Percentiles rank a stretch among this genome's conserved stretches.
Evolutionary conservation across 768 basidiomycete species (phyloP).

Genomic region (Lactarius pseudohatsudake): DNA sequence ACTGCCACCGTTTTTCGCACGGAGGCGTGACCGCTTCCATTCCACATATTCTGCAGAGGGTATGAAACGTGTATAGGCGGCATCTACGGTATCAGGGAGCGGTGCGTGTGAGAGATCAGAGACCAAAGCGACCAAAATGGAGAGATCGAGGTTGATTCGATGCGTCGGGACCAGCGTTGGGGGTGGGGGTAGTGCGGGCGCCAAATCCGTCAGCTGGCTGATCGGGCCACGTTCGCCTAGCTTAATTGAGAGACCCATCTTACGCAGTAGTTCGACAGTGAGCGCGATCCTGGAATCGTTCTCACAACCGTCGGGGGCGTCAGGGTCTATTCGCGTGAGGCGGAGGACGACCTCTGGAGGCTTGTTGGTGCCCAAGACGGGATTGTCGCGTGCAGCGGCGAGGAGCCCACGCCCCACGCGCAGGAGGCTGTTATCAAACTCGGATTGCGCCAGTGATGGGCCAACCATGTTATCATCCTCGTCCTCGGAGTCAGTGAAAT

Average conservation of each 20-base stretch:
- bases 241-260: slow-evolving; percentile 65
- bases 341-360: slow-evolving; percentile 57
- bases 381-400: slow-evolving; percentile 60
- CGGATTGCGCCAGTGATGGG: slow-evolving; percentile 47
- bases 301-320: slow-evolving; percentile 34
- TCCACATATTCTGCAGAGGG: slow-evolving; percentile 56
- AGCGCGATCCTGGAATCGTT: slow-evolving; percentile 57
- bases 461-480: slow-evolving; percentile 30
- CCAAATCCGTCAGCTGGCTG: slow-evolving; percentile 23
- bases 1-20: slow-evolving; percentile 22
- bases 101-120: slow-evolving; percentile 78
- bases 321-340: slow-evolving; percentile 66
- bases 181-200: slow-evolving; percentile 15
- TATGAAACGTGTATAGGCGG: slow-evolving; percentile 63
- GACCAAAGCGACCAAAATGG: slow-evolving; percentile 78
- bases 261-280: slow-evolving; percentile 54
- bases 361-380: slow-evolving; percentile 39
- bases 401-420: slow-evolving; percentile 68
- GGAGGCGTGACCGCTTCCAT: slow-evolving; percentile 50
- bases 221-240: slow-evolving; percentile 54
- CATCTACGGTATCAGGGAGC: slow-evolving; percentile 55
- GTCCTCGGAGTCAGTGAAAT: slow-evolving; percentile 60
- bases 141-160: slow-evolving; percentile 79
- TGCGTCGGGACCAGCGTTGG: slow-evolving; percentile 48
- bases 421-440: slow-evolving; percentile 73